Base-by-base conservation (phyloP, 257 asterid species). In the Solanum etuberosum region DNA sequence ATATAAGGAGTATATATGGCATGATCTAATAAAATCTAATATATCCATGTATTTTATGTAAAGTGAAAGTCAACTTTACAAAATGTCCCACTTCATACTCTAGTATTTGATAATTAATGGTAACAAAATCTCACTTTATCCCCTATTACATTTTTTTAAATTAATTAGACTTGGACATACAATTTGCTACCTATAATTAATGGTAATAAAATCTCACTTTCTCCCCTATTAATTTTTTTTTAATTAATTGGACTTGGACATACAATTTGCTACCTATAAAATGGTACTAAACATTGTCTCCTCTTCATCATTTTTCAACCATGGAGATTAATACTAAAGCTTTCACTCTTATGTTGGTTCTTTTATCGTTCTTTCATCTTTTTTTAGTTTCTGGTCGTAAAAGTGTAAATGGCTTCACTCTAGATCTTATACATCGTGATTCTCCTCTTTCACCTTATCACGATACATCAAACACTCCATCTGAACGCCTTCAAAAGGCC, bases 401-500 rank as follows among this genome's bases (percentile, higher is more conserved):
- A 25, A 7, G 3, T 42, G 25, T 2, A 15, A 90, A 86, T 38
- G 94, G 95, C 68, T 88, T 94, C 87, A 92, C 97, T 7, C 29
- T 89, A 6, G 91, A 91, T 83, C 84, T 95, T 6, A 86, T 92
- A 63, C 98, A 92, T 13, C 95, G 94, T 0, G 95, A 94, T 54
- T 87, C 92, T 9, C 88, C 91, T 6, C 65, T 11, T 8, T 90
- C 94, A 6, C 96, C 98, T 7, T 46, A 43, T 29, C 86, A 90
- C 74, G 16, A 87, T 32, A 18, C 72, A 11, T 63, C 72, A 25
- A 25, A 11, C 18, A 63, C 72, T 25, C 90, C 92, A 9, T 77
- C 89, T 10, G 89, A 90, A 4, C 88, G 90, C 40, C 85, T 92
- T 0, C 65, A 68, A 7, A 25, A 21, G 0, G 89, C 92, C 5